phyloP scores from a whole-genome alignment of 805 yeast species.

The Candida dajiaensis region DNA sequence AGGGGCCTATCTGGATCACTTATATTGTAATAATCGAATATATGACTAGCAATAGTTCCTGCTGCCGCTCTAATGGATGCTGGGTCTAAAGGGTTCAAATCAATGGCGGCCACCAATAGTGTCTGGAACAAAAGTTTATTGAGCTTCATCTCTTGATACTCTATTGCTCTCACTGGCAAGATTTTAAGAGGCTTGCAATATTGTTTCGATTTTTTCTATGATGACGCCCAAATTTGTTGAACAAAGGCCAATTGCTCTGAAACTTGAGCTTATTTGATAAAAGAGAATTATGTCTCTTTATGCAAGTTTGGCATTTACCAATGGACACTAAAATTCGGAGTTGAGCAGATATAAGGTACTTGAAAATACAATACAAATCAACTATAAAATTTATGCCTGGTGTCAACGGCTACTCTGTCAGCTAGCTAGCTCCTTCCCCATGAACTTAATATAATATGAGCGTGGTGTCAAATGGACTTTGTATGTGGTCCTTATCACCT shows the following conservation, averaged over 20 bases:
- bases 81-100: background rate
- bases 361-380: too few relatives aligned
- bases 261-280: background rate
- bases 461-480: background rate
- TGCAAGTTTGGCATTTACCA: background rate
- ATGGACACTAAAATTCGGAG: too few relatives aligned
- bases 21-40: conserved; percentile 80
- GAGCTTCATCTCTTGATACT: background rate
- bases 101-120: background rate
- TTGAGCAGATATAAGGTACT: too few relatives aligned
- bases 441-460: too few relatives aligned
- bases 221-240: too few relatives aligned
- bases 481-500: background rate
- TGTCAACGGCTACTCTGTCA: too few relatives aligned
- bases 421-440: too few relatives aligned
- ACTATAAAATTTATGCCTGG: too few relatives aligned
- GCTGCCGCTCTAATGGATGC: conserved; percentile 41
- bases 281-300: background rate
- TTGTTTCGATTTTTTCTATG: too few relatives aligned
- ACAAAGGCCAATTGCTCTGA: background rate
- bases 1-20: conserved; percentile 62
- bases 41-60: conserved; percentile 57
- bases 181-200: background rate
- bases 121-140: background rate
- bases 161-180: too few relatives aligned